Conservation (phyloP, 1,139 yeast genomes). For the Magnusiomyces clavatus region DNA sequence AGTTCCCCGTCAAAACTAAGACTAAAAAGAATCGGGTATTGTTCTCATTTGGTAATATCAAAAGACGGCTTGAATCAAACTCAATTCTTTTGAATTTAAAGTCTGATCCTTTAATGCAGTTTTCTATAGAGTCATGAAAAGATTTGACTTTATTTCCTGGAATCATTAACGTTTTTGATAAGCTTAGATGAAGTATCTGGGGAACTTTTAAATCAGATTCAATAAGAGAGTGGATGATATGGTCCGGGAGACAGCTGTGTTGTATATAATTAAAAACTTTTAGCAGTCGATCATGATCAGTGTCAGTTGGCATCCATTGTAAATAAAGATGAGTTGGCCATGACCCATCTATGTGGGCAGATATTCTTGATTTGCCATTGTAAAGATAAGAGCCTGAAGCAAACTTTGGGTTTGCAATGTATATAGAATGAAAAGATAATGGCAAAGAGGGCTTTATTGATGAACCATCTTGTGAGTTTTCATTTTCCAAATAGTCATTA, state of each 20-base stretch:
- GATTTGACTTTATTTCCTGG: conserved; percentile 2
- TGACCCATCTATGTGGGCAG: conserved; percentile 26
- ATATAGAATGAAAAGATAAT: too few relatives aligned
- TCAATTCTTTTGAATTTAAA: conserved; percentile 15
- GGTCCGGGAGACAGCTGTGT: background rate
- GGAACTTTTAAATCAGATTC: conserved; percentile 24
- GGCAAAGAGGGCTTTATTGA: too few relatives aligned
- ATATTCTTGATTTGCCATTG: conserved; percentile 22
- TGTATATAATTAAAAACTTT: too few relatives aligned
- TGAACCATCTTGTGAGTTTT: too few relatives aligned
- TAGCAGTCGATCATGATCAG: background rate
- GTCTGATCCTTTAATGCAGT: conserved; percentile 10
- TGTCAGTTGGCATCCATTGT: conserved; percentile 25
- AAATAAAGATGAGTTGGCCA: conserved; percentile 33
- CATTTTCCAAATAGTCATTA: too few relatives aligned
- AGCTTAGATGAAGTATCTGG: conserved; percentile 29
- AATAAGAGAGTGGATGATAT: conserved; percentile 19
- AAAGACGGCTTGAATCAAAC: background rate
- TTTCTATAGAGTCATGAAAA: conserved; percentile 12
- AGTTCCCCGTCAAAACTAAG: background rate
- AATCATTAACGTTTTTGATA: conserved; percentile 30
- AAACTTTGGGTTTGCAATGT: too few relatives aligned
- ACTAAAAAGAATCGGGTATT: background rate
- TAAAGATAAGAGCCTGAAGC: too few relatives aligned
- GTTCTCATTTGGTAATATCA: background rate